Base-by-base conservation (phyloP, 768 basidiomycete species). In the Suillus clintonianus region DNA sequence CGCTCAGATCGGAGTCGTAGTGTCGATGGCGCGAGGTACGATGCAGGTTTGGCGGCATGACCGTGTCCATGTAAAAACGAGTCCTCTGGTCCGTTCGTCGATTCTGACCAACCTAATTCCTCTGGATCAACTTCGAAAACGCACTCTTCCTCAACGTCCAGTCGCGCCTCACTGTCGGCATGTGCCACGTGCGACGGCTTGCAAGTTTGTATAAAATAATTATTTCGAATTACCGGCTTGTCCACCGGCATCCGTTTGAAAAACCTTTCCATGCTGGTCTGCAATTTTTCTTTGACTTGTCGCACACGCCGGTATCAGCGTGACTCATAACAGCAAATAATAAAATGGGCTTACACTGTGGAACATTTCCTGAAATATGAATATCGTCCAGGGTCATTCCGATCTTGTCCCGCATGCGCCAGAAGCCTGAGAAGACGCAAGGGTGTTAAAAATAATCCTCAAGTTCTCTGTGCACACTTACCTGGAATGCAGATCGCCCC, bases 391-490 rank as follows among this genome's bases (percentile, higher is more conserved):
- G 77, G 24, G 86, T 80, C 68, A 87, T 78, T 8, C 91, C 92
- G 60, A 90, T 84, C 77, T 92, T 92, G 75, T 92, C 90, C 66
- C 82, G 72, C 77, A 92, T 81, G 19, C 90, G 82, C 92, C 91
- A 92, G 65, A 85, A 88, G 27, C 91, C 91, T 90, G 69, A 47
- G 39, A 64, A 48, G 64, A 62, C 64, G 65, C 5, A 42, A 24
- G 58, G 10, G 4, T 6, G 30, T 53, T 60, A 53, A 51, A 13
- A 37, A 48, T 22, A 51, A 34, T 32, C 48, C 30, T 36, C 43
- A 27, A 42, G 51, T 48, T 27, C 39, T 8, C 50, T n/a, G 41
- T 48, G 39, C 15, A 27, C 64, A 71, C 81, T 65, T 55, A 86
- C 89, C 90, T 66, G 88, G 78, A 19, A 89, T 80, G 63, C 83